Base-by-base conservation (phyloP, 108 stramenopile species). In the Hondaea fermentalgiana region DNA sequence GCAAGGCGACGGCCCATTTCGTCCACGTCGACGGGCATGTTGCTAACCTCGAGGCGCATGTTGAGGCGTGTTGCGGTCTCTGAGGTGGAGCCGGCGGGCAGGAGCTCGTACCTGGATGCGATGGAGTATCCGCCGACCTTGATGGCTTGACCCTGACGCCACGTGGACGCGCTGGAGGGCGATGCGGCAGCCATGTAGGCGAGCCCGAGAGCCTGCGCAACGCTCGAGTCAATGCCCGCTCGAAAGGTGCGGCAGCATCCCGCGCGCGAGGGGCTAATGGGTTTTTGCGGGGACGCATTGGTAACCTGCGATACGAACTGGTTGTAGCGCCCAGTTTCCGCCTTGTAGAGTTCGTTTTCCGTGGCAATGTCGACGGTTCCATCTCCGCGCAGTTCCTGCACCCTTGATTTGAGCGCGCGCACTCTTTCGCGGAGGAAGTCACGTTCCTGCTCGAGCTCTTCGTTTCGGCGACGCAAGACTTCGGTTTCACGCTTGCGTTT, bases 161-260 rank as follows among this genome's bases (percentile, higher is more conserved):
- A 83, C 45, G 49, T 16, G 19, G 25, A 6, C 6, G 14, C 76
- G 10, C 0, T 0, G 76, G 19, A 45, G 49, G 25, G 17, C 14
- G 64, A 28, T 8, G 64, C 25, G 42, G 23, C 28, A 45, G 43
- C 49, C 76, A 53, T 83, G 76, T 83, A 83, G 45, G 76, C 76
- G 76, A 83, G 76, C 1, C 76, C 76, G 28, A 83, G 76, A 23
- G 76, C 76, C 76, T 83, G 76, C 19, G 49, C 76, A 17, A 83
- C 76, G 51, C 49, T 53, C 10, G 76, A 83, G 49, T 83, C 76
- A 16, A 83, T 83, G 51, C 45, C 76, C 10, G n/a, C 6, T 6
- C 51, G 51, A 47, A 83, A 53, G 23, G 51, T 53, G 49, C 51
- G 76, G 23, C 23, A n/a, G 19, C 51, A 16, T 6, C 28, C 76